These are phyloP conservation scores for Oryza meyeriana DNA, from an alignment of 176 grass and related monocot genomes.

Conservation along the genomic window DNA sequence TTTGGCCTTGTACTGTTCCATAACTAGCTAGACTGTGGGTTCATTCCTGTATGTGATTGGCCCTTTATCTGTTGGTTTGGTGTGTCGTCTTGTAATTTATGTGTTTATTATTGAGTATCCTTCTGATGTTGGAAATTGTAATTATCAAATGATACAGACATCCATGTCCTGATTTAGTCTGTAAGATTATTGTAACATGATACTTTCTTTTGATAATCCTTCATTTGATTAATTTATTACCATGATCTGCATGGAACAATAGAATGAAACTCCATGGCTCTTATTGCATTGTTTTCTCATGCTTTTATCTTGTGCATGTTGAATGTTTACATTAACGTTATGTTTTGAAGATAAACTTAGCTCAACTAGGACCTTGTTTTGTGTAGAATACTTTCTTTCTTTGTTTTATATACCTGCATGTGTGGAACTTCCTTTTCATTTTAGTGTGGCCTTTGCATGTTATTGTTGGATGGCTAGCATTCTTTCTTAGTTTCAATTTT, in stretches of 20 bases:
- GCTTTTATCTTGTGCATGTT: background rate
- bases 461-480: background rate
- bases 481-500: background rate
- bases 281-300: background rate
- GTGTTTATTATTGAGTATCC: background rate
- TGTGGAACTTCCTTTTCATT: background rate
- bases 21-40: background rate
- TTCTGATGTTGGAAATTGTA: conserved; percentile 17
- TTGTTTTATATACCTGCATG: no score
- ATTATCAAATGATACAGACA: background rate
- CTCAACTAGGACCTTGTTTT: no score
- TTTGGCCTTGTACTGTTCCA: background rate
- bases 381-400: no score
- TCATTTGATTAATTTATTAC: background rate
- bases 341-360: no score
- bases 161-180: background rate
- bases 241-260: background rate
- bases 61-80: background rate
- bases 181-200: background rate
- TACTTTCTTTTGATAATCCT: background rate
- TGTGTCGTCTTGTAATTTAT: background rate
- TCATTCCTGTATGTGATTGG: background rate
- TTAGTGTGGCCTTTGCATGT: background rate
- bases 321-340: no score
- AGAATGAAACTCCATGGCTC: background rate